phyloP scores from a whole-genome alignment of 208 protist species.

The Borovskyia barvae region DNA sequence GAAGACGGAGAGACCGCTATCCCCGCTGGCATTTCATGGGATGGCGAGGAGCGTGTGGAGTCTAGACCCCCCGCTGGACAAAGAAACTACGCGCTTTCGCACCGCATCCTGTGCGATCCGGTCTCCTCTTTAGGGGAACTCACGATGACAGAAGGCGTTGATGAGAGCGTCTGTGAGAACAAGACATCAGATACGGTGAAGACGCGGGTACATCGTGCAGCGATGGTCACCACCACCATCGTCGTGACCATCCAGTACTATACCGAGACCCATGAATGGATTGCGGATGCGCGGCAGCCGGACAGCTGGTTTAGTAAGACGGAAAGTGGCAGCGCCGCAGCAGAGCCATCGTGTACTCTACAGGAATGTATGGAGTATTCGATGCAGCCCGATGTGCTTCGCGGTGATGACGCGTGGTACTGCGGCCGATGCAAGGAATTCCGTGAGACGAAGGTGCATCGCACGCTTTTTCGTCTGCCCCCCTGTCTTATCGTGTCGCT shows the following conservation, averaged over 20 bases:
- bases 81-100: no score
- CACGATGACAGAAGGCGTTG: no score
- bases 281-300: not conserved
- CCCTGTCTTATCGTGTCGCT: constrained; percentile 75
- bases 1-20: not conserved
- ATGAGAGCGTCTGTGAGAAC: not conserved
- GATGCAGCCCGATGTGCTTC: constrained; percentile 54
- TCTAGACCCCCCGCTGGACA: no score
- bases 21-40: no score
- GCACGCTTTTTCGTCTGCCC: constrained; percentile 67
- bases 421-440: constrained; percentile 70
- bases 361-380: constrained; percentile 37
- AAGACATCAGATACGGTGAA: not conserved
- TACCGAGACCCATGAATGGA: not conserved
- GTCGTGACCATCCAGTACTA: constrained; percentile 24
- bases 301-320: no score
- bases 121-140: no score
- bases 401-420: constrained; percentile 64
- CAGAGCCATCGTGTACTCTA: constrained; percentile 38
- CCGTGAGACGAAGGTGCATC: constrained; percentile 46
- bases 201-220: not conserved
- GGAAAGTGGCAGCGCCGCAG: not conserved
- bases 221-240: constrained; percentile 2
- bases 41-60: no score
- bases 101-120: no score